Conservation (phyloP, 2,329 filamentous ascomycete genomes). For the Talaromyces pinophilus region DNA sequence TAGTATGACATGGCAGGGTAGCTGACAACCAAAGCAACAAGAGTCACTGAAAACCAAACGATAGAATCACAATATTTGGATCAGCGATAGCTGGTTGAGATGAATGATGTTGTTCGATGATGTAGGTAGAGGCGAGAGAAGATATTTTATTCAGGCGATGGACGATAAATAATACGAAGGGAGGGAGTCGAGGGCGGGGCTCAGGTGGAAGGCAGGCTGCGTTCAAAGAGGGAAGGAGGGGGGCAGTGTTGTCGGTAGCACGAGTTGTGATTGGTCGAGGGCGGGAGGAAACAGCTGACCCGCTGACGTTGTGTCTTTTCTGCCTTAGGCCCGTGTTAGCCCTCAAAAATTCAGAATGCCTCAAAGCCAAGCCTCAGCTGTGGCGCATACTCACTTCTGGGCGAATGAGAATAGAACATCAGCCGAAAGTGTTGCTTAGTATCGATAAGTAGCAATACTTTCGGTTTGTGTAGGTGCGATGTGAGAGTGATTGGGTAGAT, state of each 20-base stretch:
- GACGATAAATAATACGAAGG: conserved; percentile 13
- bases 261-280: conserved; percentile 9
- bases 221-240: conserved; percentile 9
- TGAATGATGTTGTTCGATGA: background rate
- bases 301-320: conserved; percentile 10
- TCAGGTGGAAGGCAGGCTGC: conserved; percentile 1
- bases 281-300: conserved; percentile 14
- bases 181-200: conserved; percentile 2
- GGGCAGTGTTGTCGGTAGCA: conserved; percentile 10
- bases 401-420: background rate
- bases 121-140: conserved; percentile 7
- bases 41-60: conserved; percentile 22
- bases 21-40: conserved; percentile 15
- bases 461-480: background rate
- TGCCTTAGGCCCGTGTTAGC: conserved; percentile 3
- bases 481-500: background rate
- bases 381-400: conserved; percentile 4
- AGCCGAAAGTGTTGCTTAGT: background rate
- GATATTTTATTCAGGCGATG: conserved; percentile 14
- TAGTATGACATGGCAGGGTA: conserved; percentile 39
- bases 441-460: background rate
- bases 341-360: background rate
- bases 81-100: conserved; percentile 12
- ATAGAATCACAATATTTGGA: conserved; percentile 20
- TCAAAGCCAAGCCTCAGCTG: conserved; percentile 17